Percentiles rank a stretch among this genome's conserved stretches.
Evolutionary conservation across 768 basidiomycete species (phyloP).

Genomic region (Leccinum truebloodii): DNA sequence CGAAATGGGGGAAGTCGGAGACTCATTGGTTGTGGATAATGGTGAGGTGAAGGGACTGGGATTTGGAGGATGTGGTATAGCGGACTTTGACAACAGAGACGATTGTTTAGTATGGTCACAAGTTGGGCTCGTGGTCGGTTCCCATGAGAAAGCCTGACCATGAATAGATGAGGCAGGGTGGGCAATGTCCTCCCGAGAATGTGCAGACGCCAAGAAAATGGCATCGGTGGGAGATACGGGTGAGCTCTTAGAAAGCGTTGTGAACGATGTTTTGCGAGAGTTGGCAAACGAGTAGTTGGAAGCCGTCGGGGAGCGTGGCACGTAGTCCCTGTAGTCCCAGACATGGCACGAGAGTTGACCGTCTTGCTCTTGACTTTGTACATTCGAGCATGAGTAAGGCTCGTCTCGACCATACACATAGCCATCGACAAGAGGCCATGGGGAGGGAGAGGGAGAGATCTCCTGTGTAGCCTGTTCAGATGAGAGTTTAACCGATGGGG

Average conservation of each 20-base stretch:
- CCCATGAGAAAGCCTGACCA: constrained; percentile 6
- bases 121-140: background rate
- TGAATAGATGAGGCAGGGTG: constrained; percentile 25
- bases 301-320: constrained; percentile 27
- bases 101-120: constrained; percentile 7
- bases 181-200: constrained; percentile 24
- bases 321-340: constrained; percentile 28
- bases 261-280: constrained; percentile 28
- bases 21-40: background rate
- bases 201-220: constrained; percentile 19
- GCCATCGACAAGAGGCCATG: constrained; percentile 17
- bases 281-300: constrained; percentile 29
- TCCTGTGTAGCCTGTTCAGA: constrained; percentile 32
- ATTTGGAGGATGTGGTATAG: constrained; percentile 9
- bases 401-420: constrained; percentile 13
- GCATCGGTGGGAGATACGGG: constrained; percentile 22
- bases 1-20: constrained; percentile 8
- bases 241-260: constrained; percentile 22
- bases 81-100: background rate
- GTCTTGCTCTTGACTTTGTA: constrained; percentile 14
- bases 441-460: constrained; percentile 19
- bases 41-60: background rate
- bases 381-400: background rate
- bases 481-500: constrained; percentile 33
- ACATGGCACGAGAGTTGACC: constrained; percentile 8